phyloP scores from a whole-genome alignment of 2,329 filamentous ascomycete genomes.

The Talaromyces rugulosus region DNA sequence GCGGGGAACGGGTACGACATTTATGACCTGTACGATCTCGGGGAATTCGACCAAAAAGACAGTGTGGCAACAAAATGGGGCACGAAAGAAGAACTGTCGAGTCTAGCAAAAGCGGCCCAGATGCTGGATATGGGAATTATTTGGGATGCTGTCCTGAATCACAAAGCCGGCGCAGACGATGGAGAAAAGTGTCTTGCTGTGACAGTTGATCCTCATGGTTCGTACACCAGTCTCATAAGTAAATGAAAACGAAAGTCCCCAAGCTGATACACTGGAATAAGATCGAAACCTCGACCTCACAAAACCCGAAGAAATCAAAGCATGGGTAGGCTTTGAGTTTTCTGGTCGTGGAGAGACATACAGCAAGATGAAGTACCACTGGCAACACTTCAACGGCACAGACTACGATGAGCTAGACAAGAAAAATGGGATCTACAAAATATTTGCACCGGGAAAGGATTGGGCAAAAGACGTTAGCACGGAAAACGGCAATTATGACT shows the following conservation, averaged over 20 bases:
- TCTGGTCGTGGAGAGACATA: slow-evolving; percentile 57
- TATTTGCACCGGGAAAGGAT: slow-evolving; percentile 58
- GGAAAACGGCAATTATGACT: slow-evolving; percentile 64
- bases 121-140: slow-evolving; percentile 55
- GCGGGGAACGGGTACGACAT: slow-evolving; percentile 65
- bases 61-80: slow-evolving; percentile 65
- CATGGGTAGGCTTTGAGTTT: slow-evolving; percentile 66
- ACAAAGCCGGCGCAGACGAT: slow-evolving; percentile 65
- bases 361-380: slow-evolving; percentile 60
- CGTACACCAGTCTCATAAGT: neutral
- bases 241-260: neutral
- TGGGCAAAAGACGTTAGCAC: slow-evolving; percentile 61
- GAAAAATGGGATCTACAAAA: slow-evolving; percentile 61
- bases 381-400: slow-evolving; percentile 64
- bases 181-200: slow-evolving; percentile 60
- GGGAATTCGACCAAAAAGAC: slow-evolving; percentile 70
- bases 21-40: slow-evolving; percentile 67
- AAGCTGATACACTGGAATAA: slow-evolving; percentile 12
- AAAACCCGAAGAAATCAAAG: slow-evolving; percentile 59
- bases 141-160: slow-evolving; percentile 70
- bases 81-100: slow-evolving; percentile 55
- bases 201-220: slow-evolving; percentile 55
- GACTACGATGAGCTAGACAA: slow-evolving; percentile 59
- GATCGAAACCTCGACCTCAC: slow-evolving; percentile 55
- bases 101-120: slow-evolving; percentile 49